A percentile compares a stretch with the other conserved stretches of the same genome.
These are phyloP conservation scores for Fusarium bulbicola DNA, from an alignment of 2,329 filamentous ascomycete species.

Conservation along the genomic window DNA sequence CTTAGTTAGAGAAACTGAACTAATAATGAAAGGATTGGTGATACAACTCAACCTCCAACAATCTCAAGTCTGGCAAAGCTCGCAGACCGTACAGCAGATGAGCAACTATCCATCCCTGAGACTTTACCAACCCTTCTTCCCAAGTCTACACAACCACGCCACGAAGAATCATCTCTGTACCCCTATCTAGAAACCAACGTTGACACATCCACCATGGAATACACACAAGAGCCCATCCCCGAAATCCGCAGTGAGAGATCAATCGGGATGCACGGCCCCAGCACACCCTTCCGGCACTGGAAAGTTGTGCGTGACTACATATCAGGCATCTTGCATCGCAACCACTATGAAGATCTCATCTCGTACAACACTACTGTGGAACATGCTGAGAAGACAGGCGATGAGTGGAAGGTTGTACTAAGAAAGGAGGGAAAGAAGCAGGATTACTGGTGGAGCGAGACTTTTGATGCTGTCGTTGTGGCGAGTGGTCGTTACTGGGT, in stretches of 20 bases:
- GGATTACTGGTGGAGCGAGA: slow-evolving; percentile 71
- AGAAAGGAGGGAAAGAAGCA: slow-evolving; percentile 46
- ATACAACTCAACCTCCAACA: slow-evolving; percentile 49
- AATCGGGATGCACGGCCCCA: slow-evolving; percentile 57
- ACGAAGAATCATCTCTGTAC: slow-evolving; percentile 68
- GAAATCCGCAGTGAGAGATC: slow-evolving; percentile 44
- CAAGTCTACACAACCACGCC: slow-evolving; percentile 56
- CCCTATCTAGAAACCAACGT: slow-evolving; percentile 74
- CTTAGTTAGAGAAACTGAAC: not conserved
- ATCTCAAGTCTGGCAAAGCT: slow-evolving; percentile 57
- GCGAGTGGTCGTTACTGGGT: slow-evolving; percentile 69
- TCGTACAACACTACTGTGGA: slow-evolving; percentile 71
- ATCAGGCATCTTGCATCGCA: slow-evolving; percentile 58
- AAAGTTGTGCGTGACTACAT: slow-evolving; percentile 65
- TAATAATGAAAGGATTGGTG: slow-evolving; percentile 52
- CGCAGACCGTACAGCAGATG: slow-evolving; percentile 60
- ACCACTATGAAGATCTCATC: slow-evolving; percentile 62
- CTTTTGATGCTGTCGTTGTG: slow-evolving; percentile 69
- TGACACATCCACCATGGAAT: slow-evolving; percentile 66
- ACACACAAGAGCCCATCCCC: slow-evolving; percentile 65
- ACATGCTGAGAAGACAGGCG: slow-evolving; percentile 58
- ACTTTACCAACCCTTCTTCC: slow-evolving; percentile 57
- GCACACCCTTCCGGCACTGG: slow-evolving; percentile 71
- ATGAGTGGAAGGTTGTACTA: slow-evolving; percentile 64
- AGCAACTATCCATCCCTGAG: slow-evolving; percentile 56